Evolutionary conservation across 2,329 filamentous ascomycete species (phyloP), one percentile per base, ranked within the genome.

Genomic region (Aspergillaceae sp.): DNA sequence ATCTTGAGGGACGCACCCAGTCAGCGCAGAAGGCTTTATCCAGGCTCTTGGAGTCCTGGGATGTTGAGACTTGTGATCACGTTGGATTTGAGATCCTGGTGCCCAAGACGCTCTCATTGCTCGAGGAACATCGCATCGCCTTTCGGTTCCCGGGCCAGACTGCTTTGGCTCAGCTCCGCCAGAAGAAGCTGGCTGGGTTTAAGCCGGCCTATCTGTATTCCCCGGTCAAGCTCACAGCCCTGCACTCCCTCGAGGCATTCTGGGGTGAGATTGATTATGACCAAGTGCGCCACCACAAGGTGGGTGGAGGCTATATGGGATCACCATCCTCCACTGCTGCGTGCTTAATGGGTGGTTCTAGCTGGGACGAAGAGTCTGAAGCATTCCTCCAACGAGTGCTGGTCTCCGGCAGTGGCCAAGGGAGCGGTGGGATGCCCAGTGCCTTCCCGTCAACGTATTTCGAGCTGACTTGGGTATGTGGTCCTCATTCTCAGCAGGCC

Each of bases 291-390:
- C 62, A 67, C 27, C 63, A 68, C 46, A 56, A 37, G 35, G 35
- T n/a, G 35, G 49, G 40, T 43, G 64, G 61, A 1, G 56, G 56
- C 4, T 64, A 70, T 50, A 56, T 68, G 49, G 67, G 53, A 2
- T 69, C 66, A 2, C 68, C 68, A 5, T 63, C 67, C 1, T 66
- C 68, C 1, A 69, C 68, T 1, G 68, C 67, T 0, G 66, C 62
- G 29, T 68, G 65, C 47, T 41, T 68, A 4, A 63, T 67, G 46
- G 44, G 61, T 29, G 41, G 48, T 5, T 50, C 49, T 3, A 27
- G 30, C 1, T 68, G 65, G 65, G 60, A 65, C 45, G 41, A 55
- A n/a, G 57, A 64, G 26, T 55, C 60, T 3, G 64, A 67, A 43
- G 47, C 27, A 5, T 67, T 65, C 49, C 55, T 67, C 8, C 49